Percentiles rank a stretch among this genome's conserved stretches.
Conservation (phyloP, 345 rosid genomes). For the Litchi chinensis region DNA sequence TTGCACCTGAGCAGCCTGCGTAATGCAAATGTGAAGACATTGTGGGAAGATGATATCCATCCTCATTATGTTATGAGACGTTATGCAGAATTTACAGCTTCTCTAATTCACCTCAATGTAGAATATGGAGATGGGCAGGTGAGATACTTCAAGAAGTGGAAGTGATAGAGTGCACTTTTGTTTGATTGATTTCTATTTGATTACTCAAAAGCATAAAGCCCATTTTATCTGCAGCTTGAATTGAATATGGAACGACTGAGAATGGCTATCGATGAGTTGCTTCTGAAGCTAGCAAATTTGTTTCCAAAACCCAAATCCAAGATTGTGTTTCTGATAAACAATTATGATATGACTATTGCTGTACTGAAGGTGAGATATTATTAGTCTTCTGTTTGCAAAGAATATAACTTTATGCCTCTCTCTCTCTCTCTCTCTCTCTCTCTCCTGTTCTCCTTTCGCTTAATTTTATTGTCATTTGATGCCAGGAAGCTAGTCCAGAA, state of each 20-base stretch:
- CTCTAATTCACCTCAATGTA: conserved; percentile 93
- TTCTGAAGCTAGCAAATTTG: conserved; percentile 77
- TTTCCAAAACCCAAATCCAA: conserved; percentile 77
- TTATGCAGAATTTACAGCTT: conserved; percentile 96
- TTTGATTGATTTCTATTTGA: background rate
- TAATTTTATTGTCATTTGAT: conserved; percentile 22
- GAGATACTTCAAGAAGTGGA: conserved; percentile 18
- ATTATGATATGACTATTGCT: conserved; percentile 94
- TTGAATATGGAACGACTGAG: conserved; percentile 90
- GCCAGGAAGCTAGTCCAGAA: conserved; percentile 92
- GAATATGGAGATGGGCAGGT: conserved; percentile 99
- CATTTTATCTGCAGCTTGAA: conserved; percentile 70
- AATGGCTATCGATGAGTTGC: conserved; percentile 90
- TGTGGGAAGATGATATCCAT: conserved; percentile 99
- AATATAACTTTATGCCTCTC: background rate
- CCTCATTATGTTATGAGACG: conserved; percentile 99
- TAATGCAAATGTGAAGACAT: conserved; percentile 79
- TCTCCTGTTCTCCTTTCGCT: conserved; percentile 2
- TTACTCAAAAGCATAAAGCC: conserved; percentile 9
- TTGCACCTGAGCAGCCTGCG: conserved; percentile 87
- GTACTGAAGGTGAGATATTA: conserved; percentile 73
- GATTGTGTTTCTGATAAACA: conserved; percentile 89
- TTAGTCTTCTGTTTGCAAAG: conserved; percentile 2
- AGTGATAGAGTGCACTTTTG: background rate
- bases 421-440: background rate